Base-by-base conservation (phyloP, 2,329 filamentous ascomycete species). In the Aspergillus niger region DNA sequence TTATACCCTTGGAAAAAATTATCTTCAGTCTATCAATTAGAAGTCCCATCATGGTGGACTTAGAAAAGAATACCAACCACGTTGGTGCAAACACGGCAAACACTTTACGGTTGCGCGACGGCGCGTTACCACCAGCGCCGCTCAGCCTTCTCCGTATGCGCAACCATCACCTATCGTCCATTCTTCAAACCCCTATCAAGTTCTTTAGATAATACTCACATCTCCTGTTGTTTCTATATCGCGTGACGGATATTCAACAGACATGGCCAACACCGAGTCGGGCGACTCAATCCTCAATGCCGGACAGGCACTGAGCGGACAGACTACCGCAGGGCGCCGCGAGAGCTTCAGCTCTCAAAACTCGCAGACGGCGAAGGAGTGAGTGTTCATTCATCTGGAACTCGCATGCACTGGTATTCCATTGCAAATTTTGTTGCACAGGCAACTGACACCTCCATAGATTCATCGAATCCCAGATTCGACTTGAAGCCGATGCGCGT, bases 401-500 rank as follows among this genome's bases (percentile, higher is more conserved):
- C 8, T 6, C 32, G 22, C 38, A 17, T 26, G 11, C 38, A 8
- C 10, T 10, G 22, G 22, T 15, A 20, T n/a, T 3, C 13, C 24
- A 11, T 39, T n/a, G 28, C 11, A 13, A 1, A 5, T 28, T 4
- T 1, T 3, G 2, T 4, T 17, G 11, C 30, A 24, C 15, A 32
- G 15, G 47, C 20, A 6, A 52, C 5, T 47, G 8, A 24, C n/a
- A 26, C 7, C 11, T 41, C 24, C 15, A 10, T 2, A 94, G 91
- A 28, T 98, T 96, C 74, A 92, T 99, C 67, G 87, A 91, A 69
- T 88, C 88, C 58, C 95, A 99, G 74, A 88, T 97, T 72, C 88
- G 89, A 67, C 88, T 99, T 56, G 95, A 99, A 79, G 91, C 91
- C 20, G 95, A 99, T 79, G 95, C 95, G 50, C 92, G 93, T 69